A percentile compares a stretch with the other conserved stretches of the same genome.
Evolutionary conservation across 1,284 basidiomycete genomes (phyloP).

Genomic region (Boletus semigastroideus): DNA sequence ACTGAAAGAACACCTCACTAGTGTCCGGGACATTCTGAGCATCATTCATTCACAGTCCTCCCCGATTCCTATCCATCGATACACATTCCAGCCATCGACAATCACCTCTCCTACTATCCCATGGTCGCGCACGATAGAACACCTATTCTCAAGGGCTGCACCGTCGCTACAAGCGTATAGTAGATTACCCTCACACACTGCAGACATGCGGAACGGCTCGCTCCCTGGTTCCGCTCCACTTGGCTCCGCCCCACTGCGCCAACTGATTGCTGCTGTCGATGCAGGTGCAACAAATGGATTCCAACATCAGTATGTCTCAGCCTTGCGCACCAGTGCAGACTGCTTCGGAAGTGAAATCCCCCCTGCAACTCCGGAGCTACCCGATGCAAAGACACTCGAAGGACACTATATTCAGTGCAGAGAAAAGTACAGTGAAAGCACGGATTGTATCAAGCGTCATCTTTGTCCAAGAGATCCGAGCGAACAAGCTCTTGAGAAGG

Average conservation of each 20-base stretch:
- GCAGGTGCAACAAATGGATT: constrained; percentile 11
- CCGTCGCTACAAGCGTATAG: not conserved
- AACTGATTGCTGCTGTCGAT: constrained; percentile 9
- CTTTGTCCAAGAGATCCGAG: constrained; percentile 12
- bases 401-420: constrained; percentile 7
- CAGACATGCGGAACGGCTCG: not conserved
- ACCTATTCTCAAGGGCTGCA: constrained; percentile 13
- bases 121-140: not conserved
- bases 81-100: constrained; percentile 14
- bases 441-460: constrained; percentile 5
- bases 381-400: constrained; percentile 7
- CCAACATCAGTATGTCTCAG: constrained; percentile 15
- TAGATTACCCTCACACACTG: not conserved
- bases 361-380: not conserved
- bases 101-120: not conserved
- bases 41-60: not conserved
- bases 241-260: constrained; percentile 3
- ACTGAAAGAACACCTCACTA: constrained; percentile 7
- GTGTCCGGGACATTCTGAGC: constrained; percentile 14
- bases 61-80: not conserved
- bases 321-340: constrained; percentile 17
- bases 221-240: not conserved
- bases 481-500: constrained; percentile 17
- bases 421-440: not conserved
- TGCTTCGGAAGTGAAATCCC: constrained; percentile 12